Base-by-base conservation (phyloP, 176 grass and related monocot species). In the Eremochloa ophiuroides region DNA sequence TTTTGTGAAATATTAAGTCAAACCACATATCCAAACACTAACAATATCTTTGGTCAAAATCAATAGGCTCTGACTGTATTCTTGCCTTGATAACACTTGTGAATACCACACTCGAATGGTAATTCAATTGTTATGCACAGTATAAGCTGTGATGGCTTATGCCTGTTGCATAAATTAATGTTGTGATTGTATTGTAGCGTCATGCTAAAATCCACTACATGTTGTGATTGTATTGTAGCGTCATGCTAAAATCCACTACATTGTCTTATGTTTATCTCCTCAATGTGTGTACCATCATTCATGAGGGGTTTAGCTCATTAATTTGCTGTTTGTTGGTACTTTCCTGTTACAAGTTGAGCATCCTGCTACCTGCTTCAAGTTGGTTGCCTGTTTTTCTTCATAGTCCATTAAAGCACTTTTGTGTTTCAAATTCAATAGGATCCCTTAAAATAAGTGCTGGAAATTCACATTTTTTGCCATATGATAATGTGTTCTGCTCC, bases 101-200 rank as follows among this genome's bases (percentile, higher is more conserved):
- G 38, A 35, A 14, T 82, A 25, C 9, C 14, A 14, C 12, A 8
- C 35, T 16, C 31, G 29, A 25, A 81, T 81, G 26, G 15, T 22
- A 60, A 17, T 22, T 65, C 8, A 61, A 63, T 28, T 6, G 28
- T 56, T 56, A 47, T 62, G 66, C 65, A 85, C 16, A 15, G 29
- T 85, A 78, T 71, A 38, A 69, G 44, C 40, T 34, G 4, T 12
- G 44, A 38, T 72, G 66, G 26, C 59, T 10, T 71, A 72, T 82
- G 39, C 39, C 3, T 48, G 35, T 47, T 56, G 62, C 12, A 53
- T 53, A 23, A 40, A 46, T 34, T 61, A 46, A 2, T 62, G 27
- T 64, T 62, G 22, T 5, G 51, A 35, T 10, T 5, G 26, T 20
- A 66, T 50, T 34, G 56, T 73, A 10, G 33, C 6, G 6, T 48